Percentiles rank a stretch among this genome's conserved stretches.
phyloP scores from a whole-genome alignment of 306 rosid genomes.

The Dalbergia cochinchinensis region DNA sequence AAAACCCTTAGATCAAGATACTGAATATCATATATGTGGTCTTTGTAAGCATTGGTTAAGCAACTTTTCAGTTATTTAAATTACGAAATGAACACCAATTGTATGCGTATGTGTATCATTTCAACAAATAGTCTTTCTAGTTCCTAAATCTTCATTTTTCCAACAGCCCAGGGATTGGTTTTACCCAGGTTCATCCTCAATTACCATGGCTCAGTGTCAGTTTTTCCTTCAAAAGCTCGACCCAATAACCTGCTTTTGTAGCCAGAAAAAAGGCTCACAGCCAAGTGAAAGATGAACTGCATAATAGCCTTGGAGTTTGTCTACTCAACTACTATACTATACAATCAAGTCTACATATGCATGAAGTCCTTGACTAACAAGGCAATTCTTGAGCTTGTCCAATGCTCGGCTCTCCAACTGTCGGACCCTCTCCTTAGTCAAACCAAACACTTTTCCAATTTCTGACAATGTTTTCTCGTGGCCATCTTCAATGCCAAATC shows the following conservation, averaged over 20 bases:
- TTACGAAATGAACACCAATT: neutral
- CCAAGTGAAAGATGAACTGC: conserved; percentile 35
- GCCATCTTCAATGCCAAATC: conserved; percentile 85
- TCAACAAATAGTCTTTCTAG: neutral
- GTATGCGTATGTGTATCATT: neutral
- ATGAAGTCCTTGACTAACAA: conserved; percentile 68
- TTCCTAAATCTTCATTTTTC: conserved; percentile 11
- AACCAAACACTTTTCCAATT: conserved; percentile 70
- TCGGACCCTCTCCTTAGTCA: conserved; percentile 82
- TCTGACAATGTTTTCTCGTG: conserved; percentile 64
- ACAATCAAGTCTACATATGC: conserved; percentile 72
- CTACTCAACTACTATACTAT: conserved; percentile 41
- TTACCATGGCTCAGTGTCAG: conserved; percentile 14
- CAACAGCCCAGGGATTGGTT: neutral
- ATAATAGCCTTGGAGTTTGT: conserved; percentile 12
- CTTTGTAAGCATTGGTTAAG: no score
- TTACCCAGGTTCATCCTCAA: conserved; percentile 4
- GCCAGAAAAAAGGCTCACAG: conserved; percentile 14
- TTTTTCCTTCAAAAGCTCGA: conserved; percentile 37
- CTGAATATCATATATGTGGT: no score
- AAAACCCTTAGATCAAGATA: no score
- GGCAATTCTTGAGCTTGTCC: conserved; percentile 73
- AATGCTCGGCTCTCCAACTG: conserved; percentile 69
- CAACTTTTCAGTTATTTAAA: neutral
- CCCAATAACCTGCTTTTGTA: conserved; percentile 27